Evolutionary conservation across 2,329 filamentous ascomycete genomes (phyloP).

Genomic region (Aspergillus sp.): DNA sequence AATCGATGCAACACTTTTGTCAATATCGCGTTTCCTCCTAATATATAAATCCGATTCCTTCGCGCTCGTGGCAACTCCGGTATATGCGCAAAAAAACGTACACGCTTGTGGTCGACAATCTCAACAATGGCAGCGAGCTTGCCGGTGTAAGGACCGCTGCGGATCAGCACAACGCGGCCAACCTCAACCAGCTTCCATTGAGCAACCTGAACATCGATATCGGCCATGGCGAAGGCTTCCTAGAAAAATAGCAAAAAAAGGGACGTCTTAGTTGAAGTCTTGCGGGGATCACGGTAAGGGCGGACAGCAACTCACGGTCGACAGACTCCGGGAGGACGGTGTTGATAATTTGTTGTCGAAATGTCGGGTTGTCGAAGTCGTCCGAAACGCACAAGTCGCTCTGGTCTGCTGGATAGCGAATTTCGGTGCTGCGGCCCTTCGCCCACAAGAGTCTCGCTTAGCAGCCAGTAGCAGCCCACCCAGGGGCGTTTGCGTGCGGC

Average conservation of each 20-base stretch:
- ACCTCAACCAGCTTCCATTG: conserved; percentile 97
- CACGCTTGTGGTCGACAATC: conserved; percentile 99
- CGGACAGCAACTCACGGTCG: conserved; percentile 42
- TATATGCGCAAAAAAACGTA: conserved; percentile 61
- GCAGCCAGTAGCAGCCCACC: conserved; percentile 35
- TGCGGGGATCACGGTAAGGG: conserved; percentile 16
- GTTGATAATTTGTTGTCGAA: conserved; percentile 44
- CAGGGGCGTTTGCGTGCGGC: conserved; percentile 26
- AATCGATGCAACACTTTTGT: conserved; percentile 27
- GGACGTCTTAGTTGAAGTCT: conserved; percentile 29
- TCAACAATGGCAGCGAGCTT: conserved; percentile 93
- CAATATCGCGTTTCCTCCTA: conserved; percentile 21
- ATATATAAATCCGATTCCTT: conserved; percentile 11
- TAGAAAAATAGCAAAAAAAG: conserved; percentile 38
- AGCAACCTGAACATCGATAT: conserved; percentile 78
- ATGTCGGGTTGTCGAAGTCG: conserved; percentile 43
- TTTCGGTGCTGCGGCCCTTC: conserved; percentile 38
- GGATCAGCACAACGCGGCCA: conserved; percentile 93
- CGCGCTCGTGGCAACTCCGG: conserved; percentile 10
- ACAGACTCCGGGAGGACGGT: conserved; percentile 40
- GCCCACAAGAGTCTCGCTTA: conserved; percentile 47
- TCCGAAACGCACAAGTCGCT: conserved; percentile 36
- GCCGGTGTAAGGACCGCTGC: conserved; percentile 77
- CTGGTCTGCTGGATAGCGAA: conserved; percentile 33
- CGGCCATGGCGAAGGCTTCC: conserved; percentile 73